Conservation (phyloP, 148 eudicot genomes). For the Chenopodium formosanum region DNA sequence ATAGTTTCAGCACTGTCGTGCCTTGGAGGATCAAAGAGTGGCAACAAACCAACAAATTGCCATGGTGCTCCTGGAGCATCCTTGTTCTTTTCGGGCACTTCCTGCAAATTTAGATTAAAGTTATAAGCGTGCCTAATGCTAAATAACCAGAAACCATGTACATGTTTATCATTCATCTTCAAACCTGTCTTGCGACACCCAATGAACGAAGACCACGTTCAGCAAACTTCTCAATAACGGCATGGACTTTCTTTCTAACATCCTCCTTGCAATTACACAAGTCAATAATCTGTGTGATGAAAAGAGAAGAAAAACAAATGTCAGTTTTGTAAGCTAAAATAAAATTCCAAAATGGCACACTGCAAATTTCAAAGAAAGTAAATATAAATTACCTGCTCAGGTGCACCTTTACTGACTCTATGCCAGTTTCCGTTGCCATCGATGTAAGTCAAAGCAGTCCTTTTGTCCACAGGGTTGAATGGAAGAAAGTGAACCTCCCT, state of each 20-base stretch:
- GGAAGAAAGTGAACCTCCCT: conserved; percentile 43
- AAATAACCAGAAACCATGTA: neutral
- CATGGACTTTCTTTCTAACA: conserved; percentile 67
- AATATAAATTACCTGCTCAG: conserved; percentile 36
- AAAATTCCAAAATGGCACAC: neutral
- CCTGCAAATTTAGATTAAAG: conserved; percentile 34
- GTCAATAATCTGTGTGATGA: conserved; percentile 59
- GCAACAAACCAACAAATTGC: conserved; percentile 83
- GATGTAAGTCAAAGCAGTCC: conserved; percentile 39
- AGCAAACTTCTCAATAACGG: conserved; percentile 82
- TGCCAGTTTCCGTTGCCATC: conserved; percentile 42
- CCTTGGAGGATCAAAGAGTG: conserved; percentile 96
- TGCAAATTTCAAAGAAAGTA: neutral
- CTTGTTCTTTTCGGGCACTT: conserved; percentile 78
- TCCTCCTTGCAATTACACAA: conserved; percentile 87
- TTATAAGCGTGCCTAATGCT: neutral
- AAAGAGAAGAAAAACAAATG: neutral
- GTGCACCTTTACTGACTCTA: conserved; percentile 46
- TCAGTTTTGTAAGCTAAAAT: conserved; percentile 3
- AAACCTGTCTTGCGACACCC: conserved; percentile 88
- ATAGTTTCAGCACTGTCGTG: conserved; percentile 94
- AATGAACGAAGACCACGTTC: conserved; percentile 92
- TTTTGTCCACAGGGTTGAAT: conserved; percentile 43
- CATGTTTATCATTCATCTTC: neutral
- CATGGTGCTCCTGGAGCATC: conserved; percentile 84